phyloP scores from a whole-genome alignment of 352 stramenopile genomes.

The Globisporangium orthogonon region DNA sequence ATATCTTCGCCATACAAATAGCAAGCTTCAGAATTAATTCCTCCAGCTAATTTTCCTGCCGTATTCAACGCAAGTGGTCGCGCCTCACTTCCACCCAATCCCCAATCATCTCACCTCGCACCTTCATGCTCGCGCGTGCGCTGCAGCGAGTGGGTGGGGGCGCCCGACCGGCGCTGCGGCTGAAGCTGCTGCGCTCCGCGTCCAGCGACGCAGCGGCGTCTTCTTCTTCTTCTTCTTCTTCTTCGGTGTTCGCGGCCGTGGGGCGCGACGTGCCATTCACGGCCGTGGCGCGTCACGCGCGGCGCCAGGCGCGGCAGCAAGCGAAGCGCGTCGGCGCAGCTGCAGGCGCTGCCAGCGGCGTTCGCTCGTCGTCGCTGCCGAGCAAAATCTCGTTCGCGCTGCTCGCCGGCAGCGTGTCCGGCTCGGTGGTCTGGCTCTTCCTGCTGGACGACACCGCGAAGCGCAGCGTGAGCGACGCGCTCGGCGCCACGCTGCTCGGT shows the following conservation, averaged over 20 bases:
- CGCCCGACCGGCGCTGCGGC: no score
- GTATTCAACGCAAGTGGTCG: no score
- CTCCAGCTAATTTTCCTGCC: no score
- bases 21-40: no score
- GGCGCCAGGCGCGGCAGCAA: slow-evolving; percentile 44
- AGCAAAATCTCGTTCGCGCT: slow-evolving; percentile 65
- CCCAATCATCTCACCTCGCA: no score
- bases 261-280: slow-evolving; percentile 52
- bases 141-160: no score
- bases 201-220: no score
- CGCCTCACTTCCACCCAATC: no score
- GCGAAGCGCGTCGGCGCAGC: slow-evolving; percentile 23
- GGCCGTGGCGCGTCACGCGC: slow-evolving; percentile 50
- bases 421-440: slow-evolving; percentile 66
- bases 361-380: slow-evolving; percentile 70
- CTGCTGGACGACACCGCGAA: slow-evolving; percentile 60
- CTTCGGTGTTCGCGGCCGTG: slow-evolving; percentile 18
- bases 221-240: no score
- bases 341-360: slow-evolving; percentile 24
- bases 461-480: slow-evolving; percentile 25
- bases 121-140: no score
- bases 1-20: no score
- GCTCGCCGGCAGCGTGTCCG: slow-evolving; percentile 55
- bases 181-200: no score
- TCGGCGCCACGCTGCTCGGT: slow-evolving; percentile 58